Evolutionary conservation across 2,329 filamentous ascomycete species (phyloP).

Genomic region (Juglanconis oblonga): DNA sequence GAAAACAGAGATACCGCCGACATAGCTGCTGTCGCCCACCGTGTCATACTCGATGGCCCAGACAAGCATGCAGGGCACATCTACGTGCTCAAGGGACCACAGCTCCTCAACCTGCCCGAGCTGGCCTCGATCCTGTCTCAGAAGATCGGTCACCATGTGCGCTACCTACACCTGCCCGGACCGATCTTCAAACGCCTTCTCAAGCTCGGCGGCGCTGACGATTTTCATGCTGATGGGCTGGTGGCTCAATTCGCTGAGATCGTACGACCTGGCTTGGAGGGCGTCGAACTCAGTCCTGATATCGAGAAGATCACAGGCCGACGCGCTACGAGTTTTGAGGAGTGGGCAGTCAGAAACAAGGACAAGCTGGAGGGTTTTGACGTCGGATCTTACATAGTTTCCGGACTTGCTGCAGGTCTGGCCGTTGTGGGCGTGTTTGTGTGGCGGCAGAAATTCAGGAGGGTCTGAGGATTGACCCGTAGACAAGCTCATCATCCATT

Average conservation of each 20-base stretch:
- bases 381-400: neutral
- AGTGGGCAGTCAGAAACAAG: neutral
- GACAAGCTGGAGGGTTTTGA: constrained; percentile 6
- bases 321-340: constrained; percentile 5
- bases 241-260: constrained; percentile 8
- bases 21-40: constrained; percentile 1
- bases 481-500: no score
- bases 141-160: constrained; percentile 1
- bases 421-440: neutral
- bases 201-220: constrained; percentile 2
- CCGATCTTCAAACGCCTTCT: neutral
- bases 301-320: neutral
- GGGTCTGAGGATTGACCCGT: no score
- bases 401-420: neutral
- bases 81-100: constrained; percentile 2
- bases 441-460: neutral
- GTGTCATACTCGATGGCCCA: constrained; percentile 6
- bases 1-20: constrained; percentile 2
- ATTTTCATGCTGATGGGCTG: constrained; percentile 1
- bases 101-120: constrained; percentile 5
- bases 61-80: neutral
- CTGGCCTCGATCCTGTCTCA: neutral
- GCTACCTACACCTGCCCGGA: constrained; percentile 2
- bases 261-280: neutral
- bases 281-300: constrained; percentile 1